Base-by-base conservation (phyloP, 2,329 filamentous ascomycete genomes). In the Magnaporthales sp. region DNA sequence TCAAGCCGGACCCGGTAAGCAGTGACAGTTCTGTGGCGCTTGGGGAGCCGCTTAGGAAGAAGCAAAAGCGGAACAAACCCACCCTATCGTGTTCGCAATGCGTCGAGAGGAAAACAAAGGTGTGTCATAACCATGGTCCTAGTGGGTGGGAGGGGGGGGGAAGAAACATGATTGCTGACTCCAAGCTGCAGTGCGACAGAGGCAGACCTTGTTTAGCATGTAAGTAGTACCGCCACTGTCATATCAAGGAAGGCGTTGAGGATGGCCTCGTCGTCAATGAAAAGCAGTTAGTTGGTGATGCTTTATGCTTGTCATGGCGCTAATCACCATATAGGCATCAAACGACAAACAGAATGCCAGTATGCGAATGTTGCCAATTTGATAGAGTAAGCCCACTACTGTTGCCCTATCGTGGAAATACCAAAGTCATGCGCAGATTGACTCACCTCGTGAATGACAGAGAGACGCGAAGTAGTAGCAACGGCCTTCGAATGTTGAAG, bases 61-160 rank as follows among this genome's bases (percentile, higher is more conserved):
- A 90, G 78, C 91, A 93, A 79, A 93, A 91, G 80, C 86, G 91
- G 63, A 94, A 94, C 78, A 94, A 94, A 76, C 91, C 91, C 3
- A 93, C 91, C 1, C 75, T 93, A 69, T 92, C 89, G 63, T 93
- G 91, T 73, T 85, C 88, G 69, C 90, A 92, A 75, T 94, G 91
- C 73, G 91, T 93, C 26, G 90, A 92, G 77, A 83, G 91, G 71
- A 93, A 93, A 79, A 93, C 91, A 27, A 93, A 92, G 83, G 89
- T 89, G 75, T 70, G 83, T 77, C 66, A 46, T 51, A 66, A 38
- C 66, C 66, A 51, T 63, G 31, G 31, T 65, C 60, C 65, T 71
- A 65, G 67, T 65, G 13, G 60, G 62, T 30, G 61, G 58, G 27
- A 27, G 60, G 8, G 61, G 58, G 27, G 30, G 60, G 8, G 9